A percentile compares a stretch with the other conserved stretches of the same genome.
phyloP scores from a whole-genome alignment of 129 eudicot genomes.

The Rutidosis leptorrhynchoides region DNA sequence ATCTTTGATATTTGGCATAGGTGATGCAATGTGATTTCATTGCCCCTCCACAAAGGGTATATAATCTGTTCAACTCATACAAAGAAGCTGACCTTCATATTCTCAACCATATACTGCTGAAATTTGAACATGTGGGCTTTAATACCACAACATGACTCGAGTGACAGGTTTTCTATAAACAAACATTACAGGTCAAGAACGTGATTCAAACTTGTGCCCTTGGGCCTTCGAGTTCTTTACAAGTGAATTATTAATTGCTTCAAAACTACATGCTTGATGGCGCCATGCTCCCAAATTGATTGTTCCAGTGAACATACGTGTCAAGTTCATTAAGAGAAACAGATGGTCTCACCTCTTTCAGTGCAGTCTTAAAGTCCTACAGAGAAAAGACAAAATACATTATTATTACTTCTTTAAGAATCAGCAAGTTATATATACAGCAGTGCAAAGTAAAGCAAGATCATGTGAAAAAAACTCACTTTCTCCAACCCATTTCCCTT shows the following conservation, averaged over 20 bases:
- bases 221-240: background rate
- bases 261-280: conserved; percentile 21
- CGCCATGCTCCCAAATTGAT: conserved; percentile 80
- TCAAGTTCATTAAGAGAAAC: conserved; percentile 75
- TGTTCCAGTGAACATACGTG: conserved; percentile 76
- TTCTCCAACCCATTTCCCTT: background rate
- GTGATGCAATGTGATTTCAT: background rate
- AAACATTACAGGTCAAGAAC: background rate
- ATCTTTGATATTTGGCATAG: background rate
- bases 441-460: too few species aligned
- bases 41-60: too few species aligned
- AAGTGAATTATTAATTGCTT: background rate
- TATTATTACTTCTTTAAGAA: background rate
- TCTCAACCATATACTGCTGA: background rate
- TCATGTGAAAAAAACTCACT: background rate
- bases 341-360: conserved; percentile 88
- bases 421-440: background rate
- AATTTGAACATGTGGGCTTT: background rate
- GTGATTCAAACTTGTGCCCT: background rate
- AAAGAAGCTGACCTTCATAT: background rate
- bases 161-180: background rate
- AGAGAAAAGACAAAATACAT: background rate
- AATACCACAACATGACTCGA: background rate
- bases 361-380: conserved; percentile 41
- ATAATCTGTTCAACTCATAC: background rate